Base-by-base conservation (phyloP, 768 basidiomycete genomes). In the Collybiopsis confluens region DNA sequence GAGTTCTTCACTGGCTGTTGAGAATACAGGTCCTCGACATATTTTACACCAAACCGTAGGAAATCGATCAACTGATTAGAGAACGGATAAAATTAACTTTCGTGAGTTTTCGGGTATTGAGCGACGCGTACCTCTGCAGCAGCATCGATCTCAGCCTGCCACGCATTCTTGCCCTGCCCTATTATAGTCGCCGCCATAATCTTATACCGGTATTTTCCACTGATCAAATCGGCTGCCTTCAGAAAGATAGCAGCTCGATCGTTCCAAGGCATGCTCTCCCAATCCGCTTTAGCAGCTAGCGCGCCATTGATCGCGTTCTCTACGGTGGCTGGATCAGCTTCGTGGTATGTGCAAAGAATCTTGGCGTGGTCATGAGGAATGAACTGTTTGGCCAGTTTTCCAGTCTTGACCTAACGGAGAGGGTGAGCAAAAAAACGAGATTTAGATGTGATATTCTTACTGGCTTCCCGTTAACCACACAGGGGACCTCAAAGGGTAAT, bases 111-210 rank as follows among this genome's bases (percentile, higher is more conserved):
- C 44, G 13, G 10, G 8, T 20, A 10, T 20, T 37, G 35, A 4
- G 67, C n/a, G n/a, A n/a, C n/a, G n/a, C 80, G 40, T 54, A 92
- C 92, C 86, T 99, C 97, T 3, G 97, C 96, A 16, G 94, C 97
- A 52, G 97, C 92, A 68, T 99, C 97, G 58, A 99, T 98, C 78
- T 99, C 97, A 15, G 97, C 97, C 73, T 99, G 97, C 97, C 97
- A 99, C 15, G 80, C 87, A 67, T 98, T 99, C 83, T 99, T 99
- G 38, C 97, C 97, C 73, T 99, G 97, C 15, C 97, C 97, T 44
- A 99, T 78, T 72, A 99, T 97, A 41, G 96, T 98, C 37, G 96
- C 94, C 38, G 97, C 97, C 73, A 98, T 78, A 44, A 99, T 76
- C 72, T 88, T 87, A 75, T 95, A 96, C 59, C 97, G 79, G 68